Base-by-base conservation (phyloP, 768 basidiomycete species). In the Naganishia vaughanmartiniae region DNA sequence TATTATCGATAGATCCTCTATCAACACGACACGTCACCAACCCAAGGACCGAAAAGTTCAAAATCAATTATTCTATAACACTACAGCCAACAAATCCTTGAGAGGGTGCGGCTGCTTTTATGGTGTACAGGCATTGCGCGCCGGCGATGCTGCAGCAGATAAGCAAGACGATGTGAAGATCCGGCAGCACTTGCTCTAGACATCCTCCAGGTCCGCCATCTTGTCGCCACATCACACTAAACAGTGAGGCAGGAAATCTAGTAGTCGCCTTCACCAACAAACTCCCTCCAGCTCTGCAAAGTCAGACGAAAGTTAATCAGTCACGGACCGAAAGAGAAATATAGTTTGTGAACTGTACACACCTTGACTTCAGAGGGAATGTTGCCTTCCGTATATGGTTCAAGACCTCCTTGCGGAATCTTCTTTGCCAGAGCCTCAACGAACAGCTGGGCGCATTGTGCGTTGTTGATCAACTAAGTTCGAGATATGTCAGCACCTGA, bases 371-470 rank as follows among this genome's bases (percentile, higher is more conserved):
- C 95, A 1, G 89, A 85, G 36, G 95, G 95, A 74, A 95, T 89
- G 39, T 84, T 87, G 24, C 93, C 95, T 81, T 97, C 93, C 34
- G 84, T 84, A 80, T 98, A 99, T 28, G 85, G 85, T 73, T 85
- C 82, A 77, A 94, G 82, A 45, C 88, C 91, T 72, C 93, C 90
- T 73, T 87, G 82, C 36, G 90, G 89, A 75, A 95, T 88, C 82
- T 93, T 92, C 82, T 87, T 87, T 4, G 86, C 90, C 69, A 99
- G 83, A 73, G 89, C 87, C 81, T 95, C 91, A 42, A 97, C 94
- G 79, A 93, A 96, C 58, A 99, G 86, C 74, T 89, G 86, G 2
- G 95, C 96, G 70, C 88, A 90, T 69, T 87, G 88, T 63, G 93
- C 87, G 79, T 97, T 91, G 84, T 95, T 96, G 74, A 98, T 83